These are phyloP conservation scores for Biscutella laevigata DNA, from an alignment of 441 rosid species.

Conservation along the genomic window DNA sequence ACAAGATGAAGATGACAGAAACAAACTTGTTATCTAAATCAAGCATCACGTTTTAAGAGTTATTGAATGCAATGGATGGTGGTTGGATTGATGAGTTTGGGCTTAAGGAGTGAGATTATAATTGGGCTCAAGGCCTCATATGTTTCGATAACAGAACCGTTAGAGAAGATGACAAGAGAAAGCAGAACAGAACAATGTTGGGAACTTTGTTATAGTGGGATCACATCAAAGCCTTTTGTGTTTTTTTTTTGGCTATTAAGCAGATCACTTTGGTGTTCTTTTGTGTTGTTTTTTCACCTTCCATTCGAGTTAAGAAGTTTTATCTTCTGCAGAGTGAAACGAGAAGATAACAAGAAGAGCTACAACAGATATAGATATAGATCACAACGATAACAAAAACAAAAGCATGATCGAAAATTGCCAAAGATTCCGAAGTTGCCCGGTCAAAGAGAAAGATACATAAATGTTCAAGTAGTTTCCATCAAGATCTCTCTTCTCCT, in stretches of 20 bases:
- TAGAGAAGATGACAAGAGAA: neutral
- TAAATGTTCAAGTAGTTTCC: neutral
- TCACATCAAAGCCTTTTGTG: neutral
- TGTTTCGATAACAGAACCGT: neutral
- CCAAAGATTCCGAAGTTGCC: constrained; percentile 31
- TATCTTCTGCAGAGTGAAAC: neutral
- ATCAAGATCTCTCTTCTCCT: constrained; percentile 14
- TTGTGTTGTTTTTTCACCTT: neutral
- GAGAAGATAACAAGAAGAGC: too few species aligned
- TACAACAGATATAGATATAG: neutral
- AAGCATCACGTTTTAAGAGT: too few species aligned
- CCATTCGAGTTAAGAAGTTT: neutral
- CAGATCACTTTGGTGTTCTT: neutral
- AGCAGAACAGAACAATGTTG: neutral
- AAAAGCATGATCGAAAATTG: constrained; percentile 17
- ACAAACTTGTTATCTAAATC: too few species aligned
- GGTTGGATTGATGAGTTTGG: neutral
- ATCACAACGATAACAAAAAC: neutral
- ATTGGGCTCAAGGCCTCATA: neutral
- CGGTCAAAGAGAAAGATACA: constrained; percentile 17
- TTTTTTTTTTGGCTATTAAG: too few species aligned
- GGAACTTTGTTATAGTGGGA: neutral
- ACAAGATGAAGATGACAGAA: too few species aligned
- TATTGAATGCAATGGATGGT: too few species aligned
- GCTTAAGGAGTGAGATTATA: neutral